Percentiles rank a stretch among this genome's conserved stretches.
Evolutionary conservation across 176 grass and related monocot species (phyloP).

Genomic region (Musa itinerans): DNA sequence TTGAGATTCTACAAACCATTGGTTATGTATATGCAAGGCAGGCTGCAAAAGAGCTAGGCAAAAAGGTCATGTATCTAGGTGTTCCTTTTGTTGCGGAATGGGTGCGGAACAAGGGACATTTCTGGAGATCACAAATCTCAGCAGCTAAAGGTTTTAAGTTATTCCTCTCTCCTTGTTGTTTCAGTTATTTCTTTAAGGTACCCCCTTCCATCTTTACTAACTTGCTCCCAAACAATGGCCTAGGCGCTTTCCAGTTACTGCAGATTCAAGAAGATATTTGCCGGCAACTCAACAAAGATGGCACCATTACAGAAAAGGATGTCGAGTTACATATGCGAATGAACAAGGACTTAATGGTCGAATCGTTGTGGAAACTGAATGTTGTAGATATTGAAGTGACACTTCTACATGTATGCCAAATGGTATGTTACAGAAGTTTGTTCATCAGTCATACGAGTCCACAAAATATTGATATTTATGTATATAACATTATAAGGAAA

Average conservation of each 20-base stretch:
- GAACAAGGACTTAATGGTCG: constrained; percentile 98
- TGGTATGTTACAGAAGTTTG: constrained; percentile 39
- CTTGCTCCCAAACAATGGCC: constrained; percentile 32
- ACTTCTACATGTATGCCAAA: constrained; percentile 81
- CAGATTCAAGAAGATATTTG: constrained; percentile 85
- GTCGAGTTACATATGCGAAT: constrained; percentile 73
- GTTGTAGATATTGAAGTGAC: constrained; percentile 95
- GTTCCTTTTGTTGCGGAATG: constrained; percentile 87
- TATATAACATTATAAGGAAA: too few relatives aligned
- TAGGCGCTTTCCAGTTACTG: constrained; percentile 89
- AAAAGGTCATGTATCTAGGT: constrained; percentile 94
- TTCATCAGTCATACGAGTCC: too few relatives aligned
- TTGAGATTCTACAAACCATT: constrained; percentile 81
- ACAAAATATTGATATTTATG: too few relatives aligned
- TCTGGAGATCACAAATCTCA: constrained; percentile 94
- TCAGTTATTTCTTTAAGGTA: not conserved
- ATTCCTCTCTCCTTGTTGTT: not conserved
- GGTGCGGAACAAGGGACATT: constrained; percentile 97
- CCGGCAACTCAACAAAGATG: constrained; percentile 61
- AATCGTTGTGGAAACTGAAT: constrained; percentile 91
- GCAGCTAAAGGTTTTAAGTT: constrained; percentile 78
- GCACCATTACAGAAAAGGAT: constrained; percentile 43
- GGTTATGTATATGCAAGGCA: constrained; percentile 86
- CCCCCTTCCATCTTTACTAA: constrained; percentile 19
- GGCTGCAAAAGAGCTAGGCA: constrained; percentile 91